Evolutionary conservation across 768 basidiomycete species (phyloP).

Genomic region (Lentinula guzmanii): DNA sequence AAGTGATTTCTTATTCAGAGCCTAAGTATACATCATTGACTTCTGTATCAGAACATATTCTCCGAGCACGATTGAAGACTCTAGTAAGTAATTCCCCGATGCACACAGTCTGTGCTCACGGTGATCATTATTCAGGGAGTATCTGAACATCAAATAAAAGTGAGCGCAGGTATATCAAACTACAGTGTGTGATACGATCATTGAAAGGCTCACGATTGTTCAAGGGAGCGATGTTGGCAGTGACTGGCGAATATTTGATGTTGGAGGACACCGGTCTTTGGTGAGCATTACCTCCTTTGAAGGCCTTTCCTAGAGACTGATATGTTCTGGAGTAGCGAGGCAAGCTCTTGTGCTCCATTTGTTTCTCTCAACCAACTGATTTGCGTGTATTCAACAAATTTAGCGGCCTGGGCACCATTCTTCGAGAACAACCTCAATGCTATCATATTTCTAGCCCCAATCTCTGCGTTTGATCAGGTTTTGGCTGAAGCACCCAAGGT

Average conservation of each 20-base stretch:
- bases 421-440: slow-evolving; percentile 64
- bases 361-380: neutral
- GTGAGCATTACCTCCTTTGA: slow-evolving; percentile 22
- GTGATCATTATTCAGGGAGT: slow-evolving; percentile 34
- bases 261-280: slow-evolving; percentile 62
- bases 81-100: slow-evolving; percentile 21
- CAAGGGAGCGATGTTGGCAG: slow-evolving; percentile 19
- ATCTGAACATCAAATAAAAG: slow-evolving; percentile 65
- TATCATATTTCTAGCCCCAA: slow-evolving; percentile 67
- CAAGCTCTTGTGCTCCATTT: neutral
- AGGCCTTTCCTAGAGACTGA: neutral
- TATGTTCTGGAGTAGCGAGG: neutral
- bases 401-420: slow-evolving; percentile 54
- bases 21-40: slow-evolving; percentile 2
- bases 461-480: slow-evolving; percentile 67
- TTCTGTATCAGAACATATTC: slow-evolving; percentile 53
- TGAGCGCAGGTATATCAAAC: slow-evolving; percentile 32
- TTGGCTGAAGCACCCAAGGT: slow-evolving; percentile 59
- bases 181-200: neutral
- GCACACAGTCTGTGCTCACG: neutral
- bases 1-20: slow-evolving; percentile 5
- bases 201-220: neutral
- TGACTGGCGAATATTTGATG: slow-evolving; percentile 44
- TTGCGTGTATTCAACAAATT: neutral
- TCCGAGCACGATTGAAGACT: slow-evolving; percentile 66